A percentile compares a stretch with the other conserved stretches of the same genome.
phyloP scores from a whole-genome alignment of 2,329 filamentous ascomycete genomes.

The Leptographium galeiforme region DNA sequence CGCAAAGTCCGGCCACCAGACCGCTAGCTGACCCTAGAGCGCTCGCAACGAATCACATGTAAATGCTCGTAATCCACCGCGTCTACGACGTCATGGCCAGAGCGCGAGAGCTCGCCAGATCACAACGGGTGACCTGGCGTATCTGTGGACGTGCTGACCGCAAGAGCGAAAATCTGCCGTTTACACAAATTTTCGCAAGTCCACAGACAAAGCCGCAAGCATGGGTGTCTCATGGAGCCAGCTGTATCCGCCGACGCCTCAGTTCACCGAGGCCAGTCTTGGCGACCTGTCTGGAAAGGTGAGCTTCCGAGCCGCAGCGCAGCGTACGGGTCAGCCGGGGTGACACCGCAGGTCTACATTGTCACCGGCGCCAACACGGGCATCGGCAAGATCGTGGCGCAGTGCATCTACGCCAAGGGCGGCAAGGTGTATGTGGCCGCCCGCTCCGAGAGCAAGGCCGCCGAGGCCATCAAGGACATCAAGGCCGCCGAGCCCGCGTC shows the following conservation, averaged over 20 bases:
- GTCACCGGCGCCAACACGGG: conserved; percentile 26
- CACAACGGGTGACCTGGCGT: no score
- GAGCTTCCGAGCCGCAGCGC: not conserved
- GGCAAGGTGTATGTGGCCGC: conserved; percentile 37
- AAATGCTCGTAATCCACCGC: no score
- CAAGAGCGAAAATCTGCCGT: not conserved
- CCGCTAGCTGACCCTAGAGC: no score
- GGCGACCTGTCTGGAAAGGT: not conserved
- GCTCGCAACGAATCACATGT: no score
- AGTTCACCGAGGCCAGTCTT: not conserved
- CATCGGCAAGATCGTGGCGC: conserved; percentile 32
- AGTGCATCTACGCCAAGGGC: conserved; percentile 35
- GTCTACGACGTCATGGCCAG: no score
- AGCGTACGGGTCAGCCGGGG: no score
- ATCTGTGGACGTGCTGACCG: no score
- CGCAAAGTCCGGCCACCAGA: no score
- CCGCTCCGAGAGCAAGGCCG: conserved; percentile 24
- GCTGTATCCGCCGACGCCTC: not conserved
- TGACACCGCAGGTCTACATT: conserved; percentile 18
- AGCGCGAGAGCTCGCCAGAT: no score
- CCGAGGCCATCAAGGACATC: conserved; percentile 26
- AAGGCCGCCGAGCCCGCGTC: conserved; percentile 16
- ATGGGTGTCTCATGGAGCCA: not conserved
- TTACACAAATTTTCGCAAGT: not conserved
- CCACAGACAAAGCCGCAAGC: not conserved